phyloP scores from a whole-genome alignment of 2,329 filamentous ascomycete genomes.

The Ploettnerulaceae sp. region DNA sequence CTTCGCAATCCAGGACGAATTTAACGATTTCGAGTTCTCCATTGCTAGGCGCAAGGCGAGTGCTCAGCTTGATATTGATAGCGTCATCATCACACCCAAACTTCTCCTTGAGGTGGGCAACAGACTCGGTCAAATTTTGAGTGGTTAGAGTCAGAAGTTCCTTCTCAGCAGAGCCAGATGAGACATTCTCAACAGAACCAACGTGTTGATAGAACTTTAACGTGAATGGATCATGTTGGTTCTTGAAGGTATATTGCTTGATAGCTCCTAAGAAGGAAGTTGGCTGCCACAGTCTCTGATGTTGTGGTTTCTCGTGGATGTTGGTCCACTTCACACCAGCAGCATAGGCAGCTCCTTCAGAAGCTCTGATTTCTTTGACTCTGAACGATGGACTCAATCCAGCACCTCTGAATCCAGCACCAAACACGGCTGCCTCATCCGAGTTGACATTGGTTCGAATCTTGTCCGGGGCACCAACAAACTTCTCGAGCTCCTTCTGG shows the following conservation, averaged over 20 bases:
- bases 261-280: conserved; percentile 69
- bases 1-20: conserved; percentile 80
- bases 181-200: conserved; percentile 40
- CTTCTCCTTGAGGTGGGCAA: conserved; percentile 72
- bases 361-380: conserved; percentile 89
- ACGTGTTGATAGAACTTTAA: conserved; percentile 76
- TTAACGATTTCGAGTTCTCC: conserved; percentile 75
- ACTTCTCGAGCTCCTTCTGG: conserved; percentile 77
- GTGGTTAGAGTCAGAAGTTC: conserved; percentile 65
- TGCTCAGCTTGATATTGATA: conserved; percentile 72
- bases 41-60: conserved; percentile 66
- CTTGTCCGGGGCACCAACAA: conserved; percentile 69
- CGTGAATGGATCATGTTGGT: conserved; percentile 69
- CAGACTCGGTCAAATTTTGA: conserved; percentile 78
- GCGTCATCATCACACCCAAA: conserved; percentile 68
- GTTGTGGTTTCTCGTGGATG: conserved; percentile 63
- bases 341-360: conserved; percentile 71
- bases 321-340: conserved; percentile 70
- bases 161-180: conserved; percentile 46
- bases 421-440: conserved; percentile 93
- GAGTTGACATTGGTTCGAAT: conserved; percentile 92
- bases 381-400: conserved; percentile 91
- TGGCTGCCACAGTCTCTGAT: conserved; percentile 79
- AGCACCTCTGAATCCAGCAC: conserved; percentile 90
- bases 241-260: conserved; percentile 81